Percentiles rank a stretch among this genome's conserved stretches.
phyloP scores from a whole-genome alignment of 805 yeast species.

The Candida morakotiae region DNA sequence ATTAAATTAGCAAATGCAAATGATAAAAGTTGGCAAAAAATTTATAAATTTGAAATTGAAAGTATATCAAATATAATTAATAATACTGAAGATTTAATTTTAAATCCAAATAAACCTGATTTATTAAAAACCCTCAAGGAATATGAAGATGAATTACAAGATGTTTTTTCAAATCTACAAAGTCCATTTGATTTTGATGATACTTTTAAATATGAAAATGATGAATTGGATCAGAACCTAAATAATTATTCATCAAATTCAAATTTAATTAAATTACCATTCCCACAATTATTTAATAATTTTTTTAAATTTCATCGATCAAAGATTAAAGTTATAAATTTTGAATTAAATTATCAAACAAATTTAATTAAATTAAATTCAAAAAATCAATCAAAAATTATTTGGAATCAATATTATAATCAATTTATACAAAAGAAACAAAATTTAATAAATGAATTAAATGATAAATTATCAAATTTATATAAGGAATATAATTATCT shows the following conservation, averaged over 20 bases:
- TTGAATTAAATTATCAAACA: slow-evolving; percentile 28
- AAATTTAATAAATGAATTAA: slow-evolving; percentile 21
- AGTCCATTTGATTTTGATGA: slow-evolving; percentile 33
- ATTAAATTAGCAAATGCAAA: slow-evolving; percentile 22
- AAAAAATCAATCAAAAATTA: slow-evolving; percentile 19
- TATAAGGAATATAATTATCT: slow-evolving; percentile 27
- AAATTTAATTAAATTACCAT: slow-evolving; percentile 10
- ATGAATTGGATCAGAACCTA: background rate
- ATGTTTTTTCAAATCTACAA: slow-evolving; percentile 24
- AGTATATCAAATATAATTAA: slow-evolving; percentile 28
- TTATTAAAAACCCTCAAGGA: slow-evolving; percentile 18
- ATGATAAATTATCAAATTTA: slow-evolving; percentile 22
- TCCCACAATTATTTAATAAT: slow-evolving; percentile 10
- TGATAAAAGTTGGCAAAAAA: slow-evolving; percentile 30
- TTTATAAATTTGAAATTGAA: slow-evolving; percentile 30
- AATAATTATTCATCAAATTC: background rate
- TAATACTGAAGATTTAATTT: slow-evolving; percentile 27
- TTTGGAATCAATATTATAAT: slow-evolving; percentile 33
- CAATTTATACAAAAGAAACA: slow-evolving; percentile 21
- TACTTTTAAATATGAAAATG: slow-evolving; percentile 14
- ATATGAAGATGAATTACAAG: slow-evolving; percentile 28
- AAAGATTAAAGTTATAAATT: slow-evolving; percentile 20
- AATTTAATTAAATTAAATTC: slow-evolving; percentile 17
- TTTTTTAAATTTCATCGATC: slow-evolving; percentile 14
- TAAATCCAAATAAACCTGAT: slow-evolving; percentile 13